Evolutionary conservation across 2,329 filamentous ascomycete genomes (phyloP).

Genomic region (Venturia oleaginea): DNA sequence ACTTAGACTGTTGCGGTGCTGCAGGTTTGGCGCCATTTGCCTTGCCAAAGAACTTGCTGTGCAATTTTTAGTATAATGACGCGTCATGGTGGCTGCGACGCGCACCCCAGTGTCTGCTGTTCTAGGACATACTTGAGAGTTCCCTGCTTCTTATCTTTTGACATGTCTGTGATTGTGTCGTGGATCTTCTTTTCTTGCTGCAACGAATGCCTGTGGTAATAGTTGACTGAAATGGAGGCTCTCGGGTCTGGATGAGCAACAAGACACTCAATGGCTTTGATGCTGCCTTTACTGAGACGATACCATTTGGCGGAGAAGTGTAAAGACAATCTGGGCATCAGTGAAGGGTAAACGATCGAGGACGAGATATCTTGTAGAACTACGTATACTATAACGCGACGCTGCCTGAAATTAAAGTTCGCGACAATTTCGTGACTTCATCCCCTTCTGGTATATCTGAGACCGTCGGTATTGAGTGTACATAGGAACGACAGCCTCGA

Average conservation of each 20-base stretch:
- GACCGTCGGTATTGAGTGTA: background rate
- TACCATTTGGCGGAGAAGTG: background rate
- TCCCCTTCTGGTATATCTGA: background rate
- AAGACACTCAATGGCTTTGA: background rate
- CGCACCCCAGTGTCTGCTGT: conserved; percentile 67
- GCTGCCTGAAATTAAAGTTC: background rate
- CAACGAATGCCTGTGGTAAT: background rate
- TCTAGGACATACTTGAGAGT: conserved; percentile 80
- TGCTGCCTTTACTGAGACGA: background rate
- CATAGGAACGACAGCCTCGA: background rate
- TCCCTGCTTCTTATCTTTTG: conserved; percentile 53
- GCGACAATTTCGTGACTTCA: background rate
- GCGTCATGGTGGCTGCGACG: conserved; percentile 17
- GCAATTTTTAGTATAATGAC: conserved; percentile 10
- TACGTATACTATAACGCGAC: background rate
- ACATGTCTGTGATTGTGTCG: background rate
- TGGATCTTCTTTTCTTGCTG: background rate
- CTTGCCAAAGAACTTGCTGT: conserved; percentile 77
- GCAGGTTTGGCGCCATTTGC: conserved; percentile 50
- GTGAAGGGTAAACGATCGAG: background rate
- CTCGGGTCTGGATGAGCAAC: background rate
- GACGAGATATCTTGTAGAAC: background rate
- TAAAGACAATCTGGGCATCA: background rate
- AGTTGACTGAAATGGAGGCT: background rate
- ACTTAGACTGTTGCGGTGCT: conserved; percentile 65